These are phyloP conservation scores for Viridothelium virens DNA, from an alignment of 495 filamentous ascomycete species.

Conservation along the genomic window DNA sequence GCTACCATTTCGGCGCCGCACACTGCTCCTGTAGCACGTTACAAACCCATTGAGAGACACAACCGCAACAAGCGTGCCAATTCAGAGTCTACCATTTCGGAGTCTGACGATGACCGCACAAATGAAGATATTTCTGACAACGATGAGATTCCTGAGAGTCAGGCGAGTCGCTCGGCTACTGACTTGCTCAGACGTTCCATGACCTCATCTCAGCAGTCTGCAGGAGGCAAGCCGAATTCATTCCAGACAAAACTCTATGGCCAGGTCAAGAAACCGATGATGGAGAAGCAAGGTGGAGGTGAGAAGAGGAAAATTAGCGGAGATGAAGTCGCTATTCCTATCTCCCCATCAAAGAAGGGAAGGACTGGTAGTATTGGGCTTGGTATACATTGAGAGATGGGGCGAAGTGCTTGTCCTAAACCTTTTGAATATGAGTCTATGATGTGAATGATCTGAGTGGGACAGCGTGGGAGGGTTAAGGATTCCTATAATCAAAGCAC, in stretches of 20 bases:
- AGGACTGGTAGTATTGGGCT: not conserved
- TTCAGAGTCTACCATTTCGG: constrained; percentile 84
- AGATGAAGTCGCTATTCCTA: not conserved
- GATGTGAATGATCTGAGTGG: not conserved
- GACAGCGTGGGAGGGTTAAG: not conserved
- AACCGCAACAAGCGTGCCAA: constrained; percentile 46
- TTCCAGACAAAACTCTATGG: constrained; percentile 36
- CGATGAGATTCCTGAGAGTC: constrained; percentile 48
- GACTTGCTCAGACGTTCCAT: constrained; percentile 42
- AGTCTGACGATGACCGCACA: constrained; percentile 62
- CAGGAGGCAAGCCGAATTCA: constrained; percentile 14
- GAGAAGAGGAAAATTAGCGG: constrained; percentile 7
- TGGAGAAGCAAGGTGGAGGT: constrained; percentile 17
- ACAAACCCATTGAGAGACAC: not conserved
- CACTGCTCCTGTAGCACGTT: constrained; percentile 31
- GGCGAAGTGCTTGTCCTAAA: not conserved
- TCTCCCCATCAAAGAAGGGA: constrained; percentile 4
- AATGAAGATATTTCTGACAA: constrained; percentile 32
- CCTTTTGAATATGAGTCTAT: not conserved
- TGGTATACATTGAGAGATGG: not conserved
- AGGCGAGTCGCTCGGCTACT: constrained; percentile 45
- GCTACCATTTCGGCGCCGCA: constrained; percentile 42
- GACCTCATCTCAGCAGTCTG: not conserved
- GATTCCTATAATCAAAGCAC: not conserved
- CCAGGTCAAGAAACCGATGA: constrained; percentile 30